A percentile compares a stretch with the other conserved stretches of the same genome.
phyloP scores from a whole-genome alignment of 768 basidiomycete species.

The Amylocystis lapponica region DNA sequence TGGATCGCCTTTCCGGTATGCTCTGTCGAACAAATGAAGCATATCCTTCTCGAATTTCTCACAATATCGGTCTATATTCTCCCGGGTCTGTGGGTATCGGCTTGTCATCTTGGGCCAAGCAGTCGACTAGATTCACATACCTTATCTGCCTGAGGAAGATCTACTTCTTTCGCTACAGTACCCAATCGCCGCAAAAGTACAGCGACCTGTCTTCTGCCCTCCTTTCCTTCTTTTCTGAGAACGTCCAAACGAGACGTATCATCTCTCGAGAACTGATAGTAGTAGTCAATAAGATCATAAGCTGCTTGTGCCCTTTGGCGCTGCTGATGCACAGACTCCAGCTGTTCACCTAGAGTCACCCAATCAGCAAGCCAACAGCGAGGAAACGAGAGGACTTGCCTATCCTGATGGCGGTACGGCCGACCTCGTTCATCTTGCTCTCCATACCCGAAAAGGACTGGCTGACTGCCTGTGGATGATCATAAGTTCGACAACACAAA shows the following conservation, averaged over 20 bases:
- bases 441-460: conserved; percentile 89
- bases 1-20: conserved; percentile 94
- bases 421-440: conserved; percentile 85
- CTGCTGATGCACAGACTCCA: conserved; percentile 90
- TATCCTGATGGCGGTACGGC: conserved; percentile 89
- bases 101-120: not conserved
- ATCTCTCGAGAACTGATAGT: conserved; percentile 83
- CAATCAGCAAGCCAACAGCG: not conserved
- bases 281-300: conserved; percentile 88
- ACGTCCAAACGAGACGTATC: conserved; percentile 72
- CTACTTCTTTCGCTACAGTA: conserved; percentile 90
- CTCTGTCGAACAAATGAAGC: conserved; percentile 90
- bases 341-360: conserved; percentile 70
- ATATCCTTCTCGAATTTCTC: conserved; percentile 99
- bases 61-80: conserved; percentile 93
- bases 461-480: conserved; percentile 62
- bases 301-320: conserved; percentile 92
- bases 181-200: conserved; percentile 79
- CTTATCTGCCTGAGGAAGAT: conserved; percentile 76
- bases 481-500: not conserved
- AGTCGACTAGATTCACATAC: conserved; percentile 30
- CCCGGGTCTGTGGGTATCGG: conserved; percentile 71
- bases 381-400: conserved; percentile 32
- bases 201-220: conserved; percentile 85
- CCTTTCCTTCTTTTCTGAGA: conserved; percentile 81